Evolutionary conservation across 2,329 filamentous ascomycete species (phyloP).

Genomic region (Stagonosporopsis rhizophila): DNA sequence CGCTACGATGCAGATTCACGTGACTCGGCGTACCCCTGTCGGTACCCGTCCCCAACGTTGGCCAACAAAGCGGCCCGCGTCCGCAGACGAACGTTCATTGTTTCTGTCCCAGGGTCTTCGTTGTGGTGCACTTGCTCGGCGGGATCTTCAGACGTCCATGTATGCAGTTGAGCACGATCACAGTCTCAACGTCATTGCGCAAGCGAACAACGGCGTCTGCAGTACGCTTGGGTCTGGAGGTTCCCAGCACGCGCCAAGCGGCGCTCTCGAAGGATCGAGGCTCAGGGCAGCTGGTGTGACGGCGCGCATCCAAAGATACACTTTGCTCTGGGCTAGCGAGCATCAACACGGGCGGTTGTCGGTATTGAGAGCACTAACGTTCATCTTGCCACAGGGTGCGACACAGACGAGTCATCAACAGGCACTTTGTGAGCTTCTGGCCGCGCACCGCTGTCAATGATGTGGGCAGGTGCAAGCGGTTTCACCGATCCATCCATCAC

Average conservation of each 20-base stretch:
- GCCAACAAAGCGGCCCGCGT: conserved; percentile 16
- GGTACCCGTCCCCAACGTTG: conserved; percentile 3
- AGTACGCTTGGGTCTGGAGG: neutral
- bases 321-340: conserved; percentile 3
- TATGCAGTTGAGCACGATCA: neutral
- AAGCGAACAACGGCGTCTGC: neutral
- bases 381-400: conserved; percentile 19
- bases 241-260: conserved; percentile 11
- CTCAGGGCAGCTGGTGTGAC: conserved; percentile 16
- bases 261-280: conserved; percentile 11
- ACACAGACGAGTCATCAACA: conserved; percentile 15
- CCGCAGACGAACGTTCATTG: conserved; percentile 10
- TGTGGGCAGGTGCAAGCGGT: conserved; percentile 14
- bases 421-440: conserved; percentile 1
- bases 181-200: neutral
- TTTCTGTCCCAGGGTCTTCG: neutral
- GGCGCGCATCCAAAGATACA: conserved; percentile 13
- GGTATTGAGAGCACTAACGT: conserved; percentile 9
- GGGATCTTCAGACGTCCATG: neutral
- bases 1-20: neutral
- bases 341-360: conserved; percentile 5
- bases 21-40: conserved; percentile 15
- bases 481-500: conserved; percentile 4
- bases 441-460: neutral
- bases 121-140: neutral